phyloP scores from a whole-genome alignment of 2,329 filamentous ascomycete genomes.

The Colletotrichum sp. region DNA sequence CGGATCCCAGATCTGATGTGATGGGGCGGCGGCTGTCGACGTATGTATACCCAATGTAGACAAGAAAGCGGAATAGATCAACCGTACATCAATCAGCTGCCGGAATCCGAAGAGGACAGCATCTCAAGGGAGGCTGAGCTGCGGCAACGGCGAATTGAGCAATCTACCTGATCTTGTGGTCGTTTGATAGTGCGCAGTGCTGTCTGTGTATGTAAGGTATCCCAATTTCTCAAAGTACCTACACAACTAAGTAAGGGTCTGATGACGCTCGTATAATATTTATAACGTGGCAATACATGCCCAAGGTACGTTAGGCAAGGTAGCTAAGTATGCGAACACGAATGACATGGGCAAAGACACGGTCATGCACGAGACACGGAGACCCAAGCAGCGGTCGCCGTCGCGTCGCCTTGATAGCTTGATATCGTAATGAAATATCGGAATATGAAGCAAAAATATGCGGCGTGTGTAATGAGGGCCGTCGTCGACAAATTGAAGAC shows the following conservation, averaged over 20 bases:
- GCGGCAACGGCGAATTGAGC: neutral
- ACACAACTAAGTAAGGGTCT: neutral
- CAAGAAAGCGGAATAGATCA: neutral
- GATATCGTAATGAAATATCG: neutral
- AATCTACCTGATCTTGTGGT: neutral
- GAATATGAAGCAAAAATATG: neutral
- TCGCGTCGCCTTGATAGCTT: neutral
- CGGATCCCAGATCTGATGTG: slow-evolving; percentile 3
- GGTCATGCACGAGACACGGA: neutral
- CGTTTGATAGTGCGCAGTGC: neutral
- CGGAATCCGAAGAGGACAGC: neutral
- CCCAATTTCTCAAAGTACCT: neutral
- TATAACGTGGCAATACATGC: neutral
- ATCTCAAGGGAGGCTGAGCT: neutral
- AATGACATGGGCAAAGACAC: neutral
- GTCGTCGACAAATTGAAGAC: neutral
- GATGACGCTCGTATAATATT: neutral
- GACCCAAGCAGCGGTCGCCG: neutral
- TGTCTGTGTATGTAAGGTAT: neutral
- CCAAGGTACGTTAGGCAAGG: neutral
- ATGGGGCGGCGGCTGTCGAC: neutral
- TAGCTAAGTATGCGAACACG: neutral
- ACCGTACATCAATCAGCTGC: neutral
- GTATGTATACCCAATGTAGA: neutral
- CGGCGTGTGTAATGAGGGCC: neutral